Percentiles rank a stretch among this genome's conserved stretches.
Conservation (phyloP, 169 alveolate genomes). For the Miamiensis avidus region DNA sequence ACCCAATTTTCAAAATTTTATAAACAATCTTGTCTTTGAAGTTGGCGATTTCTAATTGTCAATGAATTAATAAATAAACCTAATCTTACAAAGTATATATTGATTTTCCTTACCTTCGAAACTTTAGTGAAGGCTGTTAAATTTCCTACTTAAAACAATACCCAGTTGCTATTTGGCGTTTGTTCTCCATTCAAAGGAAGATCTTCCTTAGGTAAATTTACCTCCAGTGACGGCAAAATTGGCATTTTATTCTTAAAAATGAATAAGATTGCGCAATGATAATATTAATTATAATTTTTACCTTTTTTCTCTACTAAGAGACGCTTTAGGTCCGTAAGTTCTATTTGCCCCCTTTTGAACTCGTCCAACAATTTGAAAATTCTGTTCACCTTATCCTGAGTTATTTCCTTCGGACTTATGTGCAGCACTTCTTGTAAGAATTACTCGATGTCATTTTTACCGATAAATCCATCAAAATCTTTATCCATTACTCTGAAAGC, state of each 20-base stretch:
- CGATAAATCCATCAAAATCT: constrained; percentile 73
- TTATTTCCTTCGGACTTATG: constrained; percentile 48
- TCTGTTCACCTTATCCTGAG: constrained; percentile 53
- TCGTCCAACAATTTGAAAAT: constrained; percentile 58
- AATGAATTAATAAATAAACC: not conserved
- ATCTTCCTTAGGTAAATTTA: not conserved
- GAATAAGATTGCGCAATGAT: too few species aligned
- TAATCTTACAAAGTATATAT: not conserved
- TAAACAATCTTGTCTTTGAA: constrained; percentile 46
- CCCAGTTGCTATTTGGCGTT: constrained; percentile 74
- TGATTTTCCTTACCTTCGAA: constrained; percentile 41
- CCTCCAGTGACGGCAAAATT: constrained; percentile 7
- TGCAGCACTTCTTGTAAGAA: constrained; percentile 47
- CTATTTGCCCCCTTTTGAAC: constrained; percentile 57
- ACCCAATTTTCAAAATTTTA: constrained; percentile 62
- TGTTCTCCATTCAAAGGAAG: constrained; percentile 62
- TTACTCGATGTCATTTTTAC: constrained; percentile 53
- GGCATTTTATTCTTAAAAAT: constrained; percentile 17
- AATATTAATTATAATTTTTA: not conserved
- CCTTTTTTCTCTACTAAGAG: constrained; percentile 36
- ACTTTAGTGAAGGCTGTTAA: constrained; percentile 34
- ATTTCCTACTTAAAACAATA: constrained; percentile 53
- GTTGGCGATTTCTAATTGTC: constrained; percentile 45
- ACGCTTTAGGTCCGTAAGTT: constrained; percentile 62
- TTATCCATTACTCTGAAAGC: constrained; percentile 70